Base-by-base conservation (phyloP, 768 basidiomycete species). In the Rhizopogon roseolus region DNA sequence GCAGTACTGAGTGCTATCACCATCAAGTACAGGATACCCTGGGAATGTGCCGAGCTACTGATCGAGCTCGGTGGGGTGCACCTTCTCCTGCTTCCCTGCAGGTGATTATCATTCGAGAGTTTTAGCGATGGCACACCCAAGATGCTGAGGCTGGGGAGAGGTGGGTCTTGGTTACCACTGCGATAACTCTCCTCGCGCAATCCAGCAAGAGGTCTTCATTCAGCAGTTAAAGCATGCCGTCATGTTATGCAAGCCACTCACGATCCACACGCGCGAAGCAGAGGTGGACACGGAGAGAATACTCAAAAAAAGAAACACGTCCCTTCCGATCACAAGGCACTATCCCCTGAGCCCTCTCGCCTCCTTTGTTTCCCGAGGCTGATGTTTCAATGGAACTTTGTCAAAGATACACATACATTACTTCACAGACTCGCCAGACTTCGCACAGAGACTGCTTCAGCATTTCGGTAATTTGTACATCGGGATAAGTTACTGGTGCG, bases 161-260 rank as follows among this genome's bases (percentile, higher is more conserved):
- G 92, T 93, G 53, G 90, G 92, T 0, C 77, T 91, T 11, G 91
- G 93, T 57, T 92, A 90, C 60, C 88, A 92, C 65, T 90, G 92
- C 66, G 82, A 89, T 67, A 77, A 82, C 57, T 88, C 89, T 0
- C 88, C 90, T 0, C 81, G 85, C 9, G 77, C 80, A 0, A 61
- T 84, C 1, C 92, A 94, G 61, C 82, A 77, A 51, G 70, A 70
- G 0, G 81, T 91, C 10, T 85, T 94, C 48, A 65, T 69, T 1
- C 73, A 85, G 8, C 92, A 94, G 65, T 78, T 93, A 6, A 73
- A 73, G 14, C 78, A 78, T 1, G 90, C 91, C 0, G 78, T 93
- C 5, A 68, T 71, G 16, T 75, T 90, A 1, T 75, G 77, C 3
- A 94, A 94, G 62, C 83, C 92, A 0, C 71, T 94, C 28, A 92